Conservation (phyloP, 352 stramenopile species). For the Globisporangium nagaii region DNA sequence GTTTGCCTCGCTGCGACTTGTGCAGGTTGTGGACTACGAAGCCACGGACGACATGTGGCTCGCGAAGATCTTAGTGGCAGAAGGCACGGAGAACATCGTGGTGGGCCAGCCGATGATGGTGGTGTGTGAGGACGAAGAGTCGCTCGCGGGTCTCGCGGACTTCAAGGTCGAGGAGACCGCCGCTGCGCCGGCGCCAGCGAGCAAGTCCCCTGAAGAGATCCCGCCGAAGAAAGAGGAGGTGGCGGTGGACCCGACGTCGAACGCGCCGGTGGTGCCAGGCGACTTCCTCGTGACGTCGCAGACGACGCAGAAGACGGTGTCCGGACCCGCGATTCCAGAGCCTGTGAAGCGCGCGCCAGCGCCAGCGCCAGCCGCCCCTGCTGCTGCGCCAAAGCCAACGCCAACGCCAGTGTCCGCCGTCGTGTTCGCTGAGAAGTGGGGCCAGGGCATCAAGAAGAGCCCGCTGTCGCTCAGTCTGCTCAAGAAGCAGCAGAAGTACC, state of each 20-base stretch:
- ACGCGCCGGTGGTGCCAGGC: constrained; percentile 42
- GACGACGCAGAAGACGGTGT: constrained; percentile 44
- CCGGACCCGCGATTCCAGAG: constrained; percentile 34
- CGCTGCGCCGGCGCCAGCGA: constrained; percentile 21
- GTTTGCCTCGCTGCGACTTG: background rate
- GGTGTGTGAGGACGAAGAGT: constrained; percentile 88
- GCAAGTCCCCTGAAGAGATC: constrained; percentile 54
- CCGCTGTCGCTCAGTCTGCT: constrained; percentile 71
- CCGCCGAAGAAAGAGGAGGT: constrained; percentile 69
- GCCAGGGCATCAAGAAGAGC: constrained; percentile 74
- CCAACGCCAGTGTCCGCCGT: constrained; percentile 12
- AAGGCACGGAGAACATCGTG: constrained; percentile 86
- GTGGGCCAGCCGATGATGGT: constrained; percentile 96
- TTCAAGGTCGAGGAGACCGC: constrained; percentile 64
- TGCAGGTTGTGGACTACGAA: constrained; percentile 95
- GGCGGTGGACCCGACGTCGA: constrained; percentile 31
- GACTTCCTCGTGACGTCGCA: constrained; percentile 69
- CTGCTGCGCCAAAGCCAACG: constrained; percentile 20
- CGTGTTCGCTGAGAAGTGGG: constrained; percentile 70
- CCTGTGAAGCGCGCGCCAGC: constrained; percentile 7
- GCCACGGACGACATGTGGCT: constrained; percentile 96
- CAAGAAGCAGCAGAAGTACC: constrained; percentile 84
- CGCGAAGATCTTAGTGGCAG: constrained; percentile 94
- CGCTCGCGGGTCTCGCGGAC: constrained; percentile 61
- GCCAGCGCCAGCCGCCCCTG: constrained; percentile 5